Base-by-base conservation (phyloP, 2,329 filamentous ascomycete genomes). In the Zopfia rhizophila region DNA sequence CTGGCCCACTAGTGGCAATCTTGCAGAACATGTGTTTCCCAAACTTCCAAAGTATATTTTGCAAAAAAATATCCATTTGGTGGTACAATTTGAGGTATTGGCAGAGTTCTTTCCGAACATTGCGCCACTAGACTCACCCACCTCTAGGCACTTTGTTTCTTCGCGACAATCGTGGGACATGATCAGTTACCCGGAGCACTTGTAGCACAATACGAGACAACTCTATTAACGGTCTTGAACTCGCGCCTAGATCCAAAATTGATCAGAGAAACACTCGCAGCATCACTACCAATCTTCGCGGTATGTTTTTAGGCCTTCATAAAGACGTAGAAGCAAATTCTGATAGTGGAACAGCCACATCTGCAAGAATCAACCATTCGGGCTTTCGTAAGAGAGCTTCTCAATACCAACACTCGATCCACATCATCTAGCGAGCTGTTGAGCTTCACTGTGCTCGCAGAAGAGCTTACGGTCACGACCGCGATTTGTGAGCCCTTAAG, bases 41-140 rank as follows among this genome's bases (percentile, higher is more conserved):
- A 72, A 69, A 43, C 56, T 70, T 1, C 48, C 57, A n/a, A 48
- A 55, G 5, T 70, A 70, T 28, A 53, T 65, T 11, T 35, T 63
- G 21, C 58, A 55, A 22, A 30, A 41, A 19, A 56, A 37, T 3
- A 57, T 61, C 12, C 49, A 56, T n/a, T 38, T 52, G 4, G 31
- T 43, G 3, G 35, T 70, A 14, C 66, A 68, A 18, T 51, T 70
- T 19, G 61, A 69, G 35, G 53, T 56, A 39, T 12, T n/a, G n/a
- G n/a, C n/a, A n/a, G 46, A 32, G 8, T 21, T 12, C 10, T 6
- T n/a, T 17, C 22, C 8, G 25, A 6, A 22, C 14, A 40, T 12
- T 14, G 21, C 13, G 10, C 14, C 19, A 28, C 12, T 36, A 21
- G 3, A 3, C 22, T 13, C 21, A 45, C 19, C 41, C 11, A 32